A percentile compares a stretch with the other conserved stretches of the same genome.
Evolutionary conservation across 2,329 filamentous ascomycete genomes (phyloP).

Genomic region (Fusarium siculi): DNA sequence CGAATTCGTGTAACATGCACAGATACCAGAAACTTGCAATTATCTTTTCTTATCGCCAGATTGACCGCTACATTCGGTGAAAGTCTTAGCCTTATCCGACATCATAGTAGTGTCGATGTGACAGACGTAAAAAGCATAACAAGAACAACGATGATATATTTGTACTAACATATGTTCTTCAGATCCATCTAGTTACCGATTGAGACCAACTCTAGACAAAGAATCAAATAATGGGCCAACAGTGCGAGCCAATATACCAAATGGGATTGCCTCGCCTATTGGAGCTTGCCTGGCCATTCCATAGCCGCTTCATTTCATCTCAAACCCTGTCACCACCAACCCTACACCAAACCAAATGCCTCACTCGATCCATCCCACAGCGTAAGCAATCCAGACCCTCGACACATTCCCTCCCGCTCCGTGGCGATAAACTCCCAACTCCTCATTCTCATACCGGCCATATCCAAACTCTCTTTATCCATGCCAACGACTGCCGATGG

Average conservation of each 20-base stretch:
- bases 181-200: too few species aligned
- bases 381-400: neutral
- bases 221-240: neutral
- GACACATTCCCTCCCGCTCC: neutral
- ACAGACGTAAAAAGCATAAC: too few species aligned
- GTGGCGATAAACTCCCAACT: neutral
- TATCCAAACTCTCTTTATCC: neutral
- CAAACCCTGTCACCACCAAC: neutral
- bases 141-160: too few species aligned
- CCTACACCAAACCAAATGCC: neutral
- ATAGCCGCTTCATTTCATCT: neutral
- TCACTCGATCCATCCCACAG: neutral
- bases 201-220: neutral
- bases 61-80: too few species aligned
- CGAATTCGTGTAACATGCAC: too few species aligned
- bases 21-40: too few species aligned
- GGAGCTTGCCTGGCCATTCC: too few species aligned
- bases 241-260: neutral
- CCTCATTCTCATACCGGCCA: too few species aligned
- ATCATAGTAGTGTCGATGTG: too few species aligned
- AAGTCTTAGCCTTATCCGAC: too few species aligned
- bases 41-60: too few species aligned
- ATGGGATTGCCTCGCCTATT: neutral
- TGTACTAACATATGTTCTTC: too few species aligned
- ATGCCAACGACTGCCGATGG: neutral